Conservation (phyloP, 495 filamentous ascomycete genomes). For the Lindgomyces ingoldianus region DNA sequence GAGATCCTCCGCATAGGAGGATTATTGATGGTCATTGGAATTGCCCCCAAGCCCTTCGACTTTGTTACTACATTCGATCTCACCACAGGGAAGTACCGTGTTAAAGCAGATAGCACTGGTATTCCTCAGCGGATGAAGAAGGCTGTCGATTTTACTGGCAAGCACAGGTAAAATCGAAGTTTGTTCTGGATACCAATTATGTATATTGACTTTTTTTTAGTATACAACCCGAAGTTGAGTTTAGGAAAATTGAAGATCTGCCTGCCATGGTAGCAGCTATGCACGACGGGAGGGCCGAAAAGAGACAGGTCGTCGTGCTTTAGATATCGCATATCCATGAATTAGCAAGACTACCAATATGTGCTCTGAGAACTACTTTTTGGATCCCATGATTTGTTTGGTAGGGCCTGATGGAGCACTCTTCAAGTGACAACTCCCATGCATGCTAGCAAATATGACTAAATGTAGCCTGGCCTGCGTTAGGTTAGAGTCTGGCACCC, state of each 20-base stretch:
- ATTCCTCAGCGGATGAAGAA: slow-evolving; percentile 46
- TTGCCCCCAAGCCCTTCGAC: slow-evolving; percentile 42
- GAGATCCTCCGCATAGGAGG: slow-evolving; percentile 38
- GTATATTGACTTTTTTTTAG: not conserved
- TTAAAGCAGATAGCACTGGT: slow-evolving; percentile 43
- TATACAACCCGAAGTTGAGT: slow-evolving; percentile 45
- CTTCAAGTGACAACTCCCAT: too few species aligned
- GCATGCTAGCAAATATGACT: too few species aligned
- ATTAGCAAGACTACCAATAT: not conserved
- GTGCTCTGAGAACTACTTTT: not conserved
- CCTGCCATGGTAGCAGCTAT: slow-evolving; percentile 42
- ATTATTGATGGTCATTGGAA: slow-evolving; percentile 49
- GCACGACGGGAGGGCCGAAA: slow-evolving; percentile 39
- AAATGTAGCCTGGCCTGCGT: too few species aligned
- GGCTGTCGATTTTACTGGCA: slow-evolving; percentile 46
- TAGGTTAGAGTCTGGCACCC: too few species aligned
- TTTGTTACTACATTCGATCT: slow-evolving; percentile 40
- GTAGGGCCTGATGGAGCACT: not conserved
- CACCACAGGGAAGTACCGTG: slow-evolving; percentile 36
- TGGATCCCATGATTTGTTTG: not conserved
- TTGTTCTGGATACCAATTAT: too few species aligned
- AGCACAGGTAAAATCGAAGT: slow-evolving; percentile 35
- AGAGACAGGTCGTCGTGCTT: slow-evolving; percentile 38
- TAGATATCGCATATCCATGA: slow-evolving; percentile 2
- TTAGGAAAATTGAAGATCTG: slow-evolving; percentile 44